phyloP scores from a whole-genome alignment of 345 rosid genomes.

The Eucalyptus sp. region DNA sequence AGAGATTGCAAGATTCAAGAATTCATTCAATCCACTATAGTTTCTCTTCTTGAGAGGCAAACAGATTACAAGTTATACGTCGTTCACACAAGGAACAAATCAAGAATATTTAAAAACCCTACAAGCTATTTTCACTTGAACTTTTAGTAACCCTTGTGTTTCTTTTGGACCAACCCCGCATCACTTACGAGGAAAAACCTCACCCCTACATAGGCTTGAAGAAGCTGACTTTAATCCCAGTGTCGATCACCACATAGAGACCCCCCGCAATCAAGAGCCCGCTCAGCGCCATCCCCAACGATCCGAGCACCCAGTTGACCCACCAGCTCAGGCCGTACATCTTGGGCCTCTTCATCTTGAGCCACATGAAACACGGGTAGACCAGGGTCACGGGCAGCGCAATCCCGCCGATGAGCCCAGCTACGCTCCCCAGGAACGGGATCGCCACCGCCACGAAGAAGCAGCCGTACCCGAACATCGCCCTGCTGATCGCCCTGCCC shows the following conservation, averaged over 20 bases:
- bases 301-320: slow-evolving; percentile 44
- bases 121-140: not conserved
- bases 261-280: slow-evolving; percentile 29
- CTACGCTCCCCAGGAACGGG: slow-evolving; percentile 39
- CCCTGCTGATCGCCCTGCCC: slow-evolving; percentile 29
- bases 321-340: slow-evolving; percentile 30
- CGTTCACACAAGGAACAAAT: not conserved
- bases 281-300: slow-evolving; percentile 36
- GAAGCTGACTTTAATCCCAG: slow-evolving; percentile 43
- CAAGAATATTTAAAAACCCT: not conserved
- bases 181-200: not conserved
- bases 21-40: not conserved
- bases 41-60: not conserved
- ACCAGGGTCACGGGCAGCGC: slow-evolving; percentile 51
- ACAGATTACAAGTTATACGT: not conserved
- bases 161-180: not conserved
- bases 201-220: slow-evolving; percentile 27
- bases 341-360: slow-evolving; percentile 38
- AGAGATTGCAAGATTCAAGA: not conserved
- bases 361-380: slow-evolving; percentile 69
- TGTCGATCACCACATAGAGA: slow-evolving; percentile 24
- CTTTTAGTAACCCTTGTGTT: not conserved
- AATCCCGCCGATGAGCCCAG: slow-evolving; percentile 51
- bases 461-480: slow-evolving; percentile 16
- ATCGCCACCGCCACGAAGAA: slow-evolving; percentile 46